Conservation (phyloP, 208 protist genomes). For the Leishmania guyanensis region DNA sequence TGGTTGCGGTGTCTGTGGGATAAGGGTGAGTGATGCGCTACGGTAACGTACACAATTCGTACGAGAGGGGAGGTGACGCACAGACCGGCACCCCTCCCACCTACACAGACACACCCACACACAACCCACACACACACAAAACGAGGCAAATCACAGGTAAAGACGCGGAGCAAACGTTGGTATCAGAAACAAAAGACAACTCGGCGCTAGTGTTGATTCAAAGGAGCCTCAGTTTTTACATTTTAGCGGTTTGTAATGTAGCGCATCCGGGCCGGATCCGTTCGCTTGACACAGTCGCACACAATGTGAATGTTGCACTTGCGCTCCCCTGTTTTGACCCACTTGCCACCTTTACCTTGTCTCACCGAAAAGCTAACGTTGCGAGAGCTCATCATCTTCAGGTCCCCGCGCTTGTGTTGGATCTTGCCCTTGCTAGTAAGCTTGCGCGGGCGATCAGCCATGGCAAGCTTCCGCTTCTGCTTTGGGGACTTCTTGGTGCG, state of each 20-base stretch:
- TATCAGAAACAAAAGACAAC: neutral
- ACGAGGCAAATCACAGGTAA: neutral
- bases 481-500: constrained; percentile 78
- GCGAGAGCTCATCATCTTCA: constrained; percentile 73
- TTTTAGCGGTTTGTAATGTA: constrained; percentile 82
- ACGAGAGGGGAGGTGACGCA: neutral
- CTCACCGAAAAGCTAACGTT: constrained; percentile 85
- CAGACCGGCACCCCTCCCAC: neutral
- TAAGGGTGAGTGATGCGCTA: neutral
- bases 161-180: neutral
- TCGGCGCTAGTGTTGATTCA: too few species aligned
- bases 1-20: neutral
- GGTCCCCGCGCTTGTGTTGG: constrained; percentile 82
- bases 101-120: neutral
- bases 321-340: constrained; percentile 76
- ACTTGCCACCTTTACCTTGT: constrained; percentile 88
- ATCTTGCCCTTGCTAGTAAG: constrained; percentile 85
- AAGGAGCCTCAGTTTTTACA: neutral
- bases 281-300: constrained; percentile 88
- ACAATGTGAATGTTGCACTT: constrained; percentile 92
- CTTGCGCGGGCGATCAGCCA: constrained; percentile 75
- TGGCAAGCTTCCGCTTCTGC: constrained; percentile 81
- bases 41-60: neutral
- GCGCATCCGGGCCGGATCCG: constrained; percentile 84
- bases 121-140: neutral